phyloP scores from a whole-genome alignment of 1,284 basidiomycete species.

The Hemileia vastatrix region DNA sequence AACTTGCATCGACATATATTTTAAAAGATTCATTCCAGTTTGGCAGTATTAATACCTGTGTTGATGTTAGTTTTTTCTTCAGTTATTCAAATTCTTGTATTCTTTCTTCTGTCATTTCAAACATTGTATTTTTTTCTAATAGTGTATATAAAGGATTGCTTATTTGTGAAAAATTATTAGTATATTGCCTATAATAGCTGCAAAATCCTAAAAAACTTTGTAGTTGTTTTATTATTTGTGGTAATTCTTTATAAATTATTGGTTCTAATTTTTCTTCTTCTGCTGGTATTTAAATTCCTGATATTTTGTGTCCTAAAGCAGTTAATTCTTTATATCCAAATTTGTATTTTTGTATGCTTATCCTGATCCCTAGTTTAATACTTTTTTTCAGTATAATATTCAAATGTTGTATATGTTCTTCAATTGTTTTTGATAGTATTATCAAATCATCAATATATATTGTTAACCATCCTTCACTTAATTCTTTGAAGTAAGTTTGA shows the following conservation, averaged over 20 bases:
- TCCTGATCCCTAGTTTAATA: too few species aligned
- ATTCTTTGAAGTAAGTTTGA: not conserved
- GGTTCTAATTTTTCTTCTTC: not conserved
- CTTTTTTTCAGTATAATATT: too few species aligned
- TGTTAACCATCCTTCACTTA: too few species aligned
- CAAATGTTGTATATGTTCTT: too few species aligned
- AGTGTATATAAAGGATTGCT: not conserved
- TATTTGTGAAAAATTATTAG: not conserved
- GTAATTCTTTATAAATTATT: not conserved
- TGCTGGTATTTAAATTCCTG: too few species aligned
- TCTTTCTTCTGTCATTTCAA: conserved; percentile 2
- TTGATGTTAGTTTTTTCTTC: not conserved
- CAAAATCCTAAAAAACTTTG: conserved; percentile 7
- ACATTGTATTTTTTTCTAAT: not conserved
- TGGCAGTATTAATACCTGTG: not conserved
- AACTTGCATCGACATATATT: conserved; percentile 1
- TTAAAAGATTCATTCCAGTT: not conserved
- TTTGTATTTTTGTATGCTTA: too few species aligned
- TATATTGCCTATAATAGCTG: not conserved
- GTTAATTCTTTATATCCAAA: too few species aligned
- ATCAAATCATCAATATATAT: too few species aligned
- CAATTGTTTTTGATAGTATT: too few species aligned
- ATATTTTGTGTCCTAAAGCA: too few species aligned
- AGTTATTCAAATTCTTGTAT: not conserved
- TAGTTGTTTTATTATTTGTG: not conserved